Evolutionary conservation across 2,329 filamentous ascomycete species (phyloP), one percentile per base, ranked within the genome.

Genomic region (Fusarium miscanthi): DNA sequence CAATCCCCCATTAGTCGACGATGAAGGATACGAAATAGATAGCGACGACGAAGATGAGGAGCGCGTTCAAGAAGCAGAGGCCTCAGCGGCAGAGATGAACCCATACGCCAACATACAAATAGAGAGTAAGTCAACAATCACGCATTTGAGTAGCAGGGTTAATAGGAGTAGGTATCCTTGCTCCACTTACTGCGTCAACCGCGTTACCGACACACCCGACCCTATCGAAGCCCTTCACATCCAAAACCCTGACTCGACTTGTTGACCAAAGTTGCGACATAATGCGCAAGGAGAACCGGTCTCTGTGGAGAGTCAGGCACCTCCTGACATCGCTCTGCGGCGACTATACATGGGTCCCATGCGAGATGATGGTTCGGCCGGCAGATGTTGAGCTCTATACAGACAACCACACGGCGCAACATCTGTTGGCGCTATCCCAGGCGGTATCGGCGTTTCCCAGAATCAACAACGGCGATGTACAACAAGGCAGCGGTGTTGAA

Each of bases 1-100:
- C 73, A 95, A 94, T 75, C 92, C 92, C 9, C 88, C 89, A 16
- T 85, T 93, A 51, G 85, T 93, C 73, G 93, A 95, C 81, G 90
- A 93, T 49, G 93, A 95, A 75, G 93, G 93, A 70, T 94, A 93
- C 78, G 90, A 93, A 70, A 84, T 94, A 61, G 91, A 94, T 45
- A 92, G 89, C 78, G 90, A 91, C 69, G 91, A 94, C 66, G 91
- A 93, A 68, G 89, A 93, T 63, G 89, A 92, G 60, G 89, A 91
- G 45, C 87, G 86, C 63, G 80, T 89, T 27, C 87, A 87, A 70
- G 88, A 91, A 53, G 90, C 90, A 45, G 84, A 88, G 53, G 85
- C 89, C 49, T 83, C 87, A 8, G 90, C 90, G n/a, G 87, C 90
- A 40, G 90, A 93, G 72, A 87, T 91, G 56, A 91, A 96, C 75